phyloP scores from a whole-genome alignment of 108 stramenopile species.

The Skeletonema potamos region DNA sequence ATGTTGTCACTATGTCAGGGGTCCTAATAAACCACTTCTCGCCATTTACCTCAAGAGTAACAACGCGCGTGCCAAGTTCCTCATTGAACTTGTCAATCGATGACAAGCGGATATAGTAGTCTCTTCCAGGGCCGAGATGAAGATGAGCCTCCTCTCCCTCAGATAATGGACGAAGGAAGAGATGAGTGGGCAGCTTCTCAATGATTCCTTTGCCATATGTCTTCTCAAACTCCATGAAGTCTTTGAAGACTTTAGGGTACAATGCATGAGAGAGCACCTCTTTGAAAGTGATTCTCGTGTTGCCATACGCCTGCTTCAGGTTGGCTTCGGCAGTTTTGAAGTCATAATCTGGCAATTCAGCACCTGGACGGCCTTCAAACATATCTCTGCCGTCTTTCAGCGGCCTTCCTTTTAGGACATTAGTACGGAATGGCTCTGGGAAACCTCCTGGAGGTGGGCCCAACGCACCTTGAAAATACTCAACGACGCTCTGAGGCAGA shows the following conservation, averaged over 20 bases:
- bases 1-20: conserved; percentile 36
- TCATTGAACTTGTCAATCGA: conserved; percentile 32
- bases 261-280: conserved; percentile 72
- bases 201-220: conserved; percentile 50
- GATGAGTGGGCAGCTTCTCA: conserved; percentile 62
- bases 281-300: conserved; percentile 42
- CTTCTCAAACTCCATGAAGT: conserved; percentile 40
- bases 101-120: conserved; percentile 50
- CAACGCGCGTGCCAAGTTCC: conserved; percentile 42
- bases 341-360: conserved; percentile 63
- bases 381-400: conserved; percentile 52
- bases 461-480: conserved; percentile 80
- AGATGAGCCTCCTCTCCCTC: conserved; percentile 63
- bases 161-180: conserved; percentile 62
- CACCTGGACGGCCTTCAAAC: conserved; percentile 81
- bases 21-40: conserved; percentile 48
- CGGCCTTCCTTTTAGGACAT: conserved; percentile 64
- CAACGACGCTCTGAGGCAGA: conserved; percentile 77
- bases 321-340: conserved; percentile 57
- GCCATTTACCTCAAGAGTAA: conserved; percentile 80
- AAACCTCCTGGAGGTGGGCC: conserved; percentile 80
- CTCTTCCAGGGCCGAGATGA: conserved; percentile 51
- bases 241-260: conserved; percentile 75
- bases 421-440: conserved; percentile 75
- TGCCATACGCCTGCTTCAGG: conserved; percentile 57